A percentile compares a stretch with the other conserved stretches of the same genome.
phyloP scores from a whole-genome alignment of 2,329 filamentous ascomycete genomes.

The Drechslera avenae region DNA sequence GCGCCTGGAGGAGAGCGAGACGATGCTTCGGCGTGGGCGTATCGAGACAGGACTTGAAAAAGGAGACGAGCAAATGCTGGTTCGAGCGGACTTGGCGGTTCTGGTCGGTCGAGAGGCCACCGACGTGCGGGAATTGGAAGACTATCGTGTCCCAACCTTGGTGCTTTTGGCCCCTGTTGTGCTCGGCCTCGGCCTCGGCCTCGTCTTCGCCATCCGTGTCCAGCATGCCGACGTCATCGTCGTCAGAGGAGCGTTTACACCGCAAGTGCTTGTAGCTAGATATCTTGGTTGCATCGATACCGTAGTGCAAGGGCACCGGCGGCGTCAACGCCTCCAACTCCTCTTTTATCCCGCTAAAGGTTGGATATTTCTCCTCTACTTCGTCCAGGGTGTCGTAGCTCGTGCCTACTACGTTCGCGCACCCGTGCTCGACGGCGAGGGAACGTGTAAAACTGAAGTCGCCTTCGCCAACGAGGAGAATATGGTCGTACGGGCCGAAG shows the following conservation, averaged over 20 bases:
- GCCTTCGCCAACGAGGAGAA: slow-evolving; percentile 78
- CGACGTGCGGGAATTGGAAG: slow-evolving; percentile 98
- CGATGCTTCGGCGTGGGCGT: slow-evolving; percentile 18
- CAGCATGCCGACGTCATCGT: slow-evolving; percentile 25
- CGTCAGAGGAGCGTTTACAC: slow-evolving; percentile 24
- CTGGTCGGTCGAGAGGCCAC: slow-evolving; percentile 88
- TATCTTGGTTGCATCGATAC: slow-evolving; percentile 68
- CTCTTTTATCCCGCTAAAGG: slow-evolving; percentile 52
- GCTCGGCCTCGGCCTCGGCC: slow-evolving; percentile 20
- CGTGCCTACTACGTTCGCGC: slow-evolving; percentile 70
- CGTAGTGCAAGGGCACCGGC: slow-evolving; percentile 53
- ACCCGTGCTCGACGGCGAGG: slow-evolving; percentile 68
- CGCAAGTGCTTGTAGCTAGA: slow-evolving; percentile 37
- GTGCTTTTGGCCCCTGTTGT: no score
- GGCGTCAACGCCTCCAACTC: slow-evolving; percentile 36
- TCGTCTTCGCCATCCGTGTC: slow-evolving; percentile 34
- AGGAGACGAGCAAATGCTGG: slow-evolving; percentile 42
- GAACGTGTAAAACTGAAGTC: slow-evolving; percentile 79
- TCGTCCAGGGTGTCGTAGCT: slow-evolving; percentile 66
- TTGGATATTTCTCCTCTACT: slow-evolving; percentile 57
- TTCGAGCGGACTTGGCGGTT: slow-evolving; percentile 94
- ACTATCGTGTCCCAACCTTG: slow-evolving; percentile 73
- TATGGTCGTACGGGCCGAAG: slow-evolving; percentile 68
- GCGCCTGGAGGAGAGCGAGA: slow-evolving; percentile 18
- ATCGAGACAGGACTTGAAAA: slow-evolving; percentile 40